Conservation (phyloP, 2,329 filamentous ascomycete species). For the Venturiaceae sp. region DNA sequence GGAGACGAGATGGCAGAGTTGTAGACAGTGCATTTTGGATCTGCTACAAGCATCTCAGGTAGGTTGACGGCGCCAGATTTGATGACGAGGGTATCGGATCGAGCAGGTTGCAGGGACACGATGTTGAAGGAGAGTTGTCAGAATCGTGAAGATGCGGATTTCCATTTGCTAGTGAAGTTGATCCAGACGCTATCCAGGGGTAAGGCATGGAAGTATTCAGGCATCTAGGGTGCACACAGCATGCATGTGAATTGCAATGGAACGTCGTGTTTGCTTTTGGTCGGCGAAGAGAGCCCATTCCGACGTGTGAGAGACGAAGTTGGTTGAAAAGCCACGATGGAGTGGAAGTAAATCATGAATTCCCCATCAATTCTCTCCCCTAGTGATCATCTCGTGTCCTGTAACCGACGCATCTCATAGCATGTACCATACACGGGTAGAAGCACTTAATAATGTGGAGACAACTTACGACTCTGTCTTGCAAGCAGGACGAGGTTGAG, state of each 20-base stretch:
- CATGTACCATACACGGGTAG: too few species aligned
- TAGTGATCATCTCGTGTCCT: neutral
- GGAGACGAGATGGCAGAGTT: too few species aligned
- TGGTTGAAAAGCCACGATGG: too few species aligned
- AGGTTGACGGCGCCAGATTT: neutral
- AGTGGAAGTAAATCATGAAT: too few species aligned
- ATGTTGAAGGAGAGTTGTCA: neutral
- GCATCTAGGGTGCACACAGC: neutral
- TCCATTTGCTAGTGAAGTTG: too few species aligned
- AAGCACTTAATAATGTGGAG: too few species aligned
- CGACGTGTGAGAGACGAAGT: too few species aligned
- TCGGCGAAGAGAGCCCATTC: neutral
- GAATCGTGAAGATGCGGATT: neutral
- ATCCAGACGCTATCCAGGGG: neutral
- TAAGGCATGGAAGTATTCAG: neutral
- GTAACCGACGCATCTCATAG: neutral
- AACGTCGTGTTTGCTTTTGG: neutral
- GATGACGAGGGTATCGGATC: neutral
- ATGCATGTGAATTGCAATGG: neutral
- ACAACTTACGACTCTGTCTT: too few species aligned
- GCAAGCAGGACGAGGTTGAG: too few species aligned
- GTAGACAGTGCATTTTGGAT: too few species aligned
- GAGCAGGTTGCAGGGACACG: too few species aligned
- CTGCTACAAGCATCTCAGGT: neutral
- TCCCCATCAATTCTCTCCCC: too few species aligned